Evolutionary conservation across 1,284 basidiomycete genomes (phyloP).

Genomic region (Chalciporus piperatoides): DNA sequence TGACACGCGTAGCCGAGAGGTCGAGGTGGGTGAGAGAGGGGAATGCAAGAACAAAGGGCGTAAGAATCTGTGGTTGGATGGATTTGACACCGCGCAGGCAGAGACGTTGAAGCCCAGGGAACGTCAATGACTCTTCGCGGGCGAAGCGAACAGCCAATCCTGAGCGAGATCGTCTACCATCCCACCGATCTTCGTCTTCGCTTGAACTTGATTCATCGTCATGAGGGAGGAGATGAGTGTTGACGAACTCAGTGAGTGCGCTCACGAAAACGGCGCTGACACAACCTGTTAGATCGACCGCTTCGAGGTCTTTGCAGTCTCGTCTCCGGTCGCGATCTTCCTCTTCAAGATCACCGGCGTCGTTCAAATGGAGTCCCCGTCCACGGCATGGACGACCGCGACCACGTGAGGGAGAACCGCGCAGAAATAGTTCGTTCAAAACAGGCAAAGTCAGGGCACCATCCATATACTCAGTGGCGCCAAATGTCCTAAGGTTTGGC

Average conservation of each 20-base stretch:
- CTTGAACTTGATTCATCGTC: slow-evolving; percentile 47
- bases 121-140: slow-evolving; percentile 53
- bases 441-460: slow-evolving; percentile 80
- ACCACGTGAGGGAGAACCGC: slow-evolving; percentile 66
- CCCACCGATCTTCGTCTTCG: slow-evolving; percentile 36
- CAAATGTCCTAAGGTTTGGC: slow-evolving; percentile 77
- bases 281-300: slow-evolving; percentile 92
- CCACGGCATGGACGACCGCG: slow-evolving; percentile 70
- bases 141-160: slow-evolving; percentile 30
- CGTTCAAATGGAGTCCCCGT: slow-evolving; percentile 45
- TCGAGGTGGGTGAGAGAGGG: slow-evolving; percentile 88
- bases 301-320: slow-evolving; percentile 81
- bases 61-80: slow-evolving; percentile 67
- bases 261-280: slow-evolving; percentile 86
- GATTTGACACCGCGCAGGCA: slow-evolving; percentile 84
- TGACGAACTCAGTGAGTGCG: slow-evolving; percentile 81
- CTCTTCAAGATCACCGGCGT: slow-evolving; percentile 54
- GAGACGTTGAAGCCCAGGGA: slow-evolving; percentile 80
- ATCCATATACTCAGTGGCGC: slow-evolving; percentile 97
- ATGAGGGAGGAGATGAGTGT: slow-evolving; percentile 54
- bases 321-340: slow-evolving; percentile 55
- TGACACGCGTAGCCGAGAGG: slow-evolving; percentile 80
- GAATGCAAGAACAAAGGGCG: slow-evolving; percentile 81
- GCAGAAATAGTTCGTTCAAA: slow-evolving; percentile 81
- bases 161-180: slow-evolving; percentile 32